Conservation (phyloP, 495 filamentous ascomycete genomes). For the Talaromyces nanjingensis region DNA sequence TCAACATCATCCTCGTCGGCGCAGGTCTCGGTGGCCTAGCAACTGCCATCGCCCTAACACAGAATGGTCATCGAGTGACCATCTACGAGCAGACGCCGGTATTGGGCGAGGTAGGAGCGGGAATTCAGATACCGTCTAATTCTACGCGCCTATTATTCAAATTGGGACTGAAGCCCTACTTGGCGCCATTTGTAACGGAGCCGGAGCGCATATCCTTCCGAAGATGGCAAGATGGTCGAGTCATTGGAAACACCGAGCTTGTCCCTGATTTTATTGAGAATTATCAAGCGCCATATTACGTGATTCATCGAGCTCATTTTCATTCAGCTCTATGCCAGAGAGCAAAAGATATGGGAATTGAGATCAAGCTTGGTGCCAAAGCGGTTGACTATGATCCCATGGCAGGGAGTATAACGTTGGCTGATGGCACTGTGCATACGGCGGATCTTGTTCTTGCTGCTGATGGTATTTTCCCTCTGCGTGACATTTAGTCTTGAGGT, state of each 20-base stretch:
- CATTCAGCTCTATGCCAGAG: constrained; percentile 24
- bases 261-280: constrained; percentile 27
- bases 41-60: constrained; percentile 39
- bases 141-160: constrained; percentile 38
- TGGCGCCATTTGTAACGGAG: constrained; percentile 23
- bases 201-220: constrained; percentile 31
- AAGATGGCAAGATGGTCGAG: constrained; percentile 33
- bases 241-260: constrained; percentile 31
- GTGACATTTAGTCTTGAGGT: not conserved
- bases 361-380: constrained; percentile 16
- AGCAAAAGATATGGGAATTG: constrained; percentile 28
- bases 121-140: constrained; percentile 55
- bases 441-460: constrained; percentile 39
- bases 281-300: constrained; percentile 33
- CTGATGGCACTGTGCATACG: constrained; percentile 3
- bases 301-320: constrained; percentile 39
- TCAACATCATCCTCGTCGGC: constrained; percentile 39
- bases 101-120: constrained; percentile 49
- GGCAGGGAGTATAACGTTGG: constrained; percentile 13
- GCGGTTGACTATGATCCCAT: constrained; percentile 19
- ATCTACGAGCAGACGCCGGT: constrained; percentile 39
- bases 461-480: constrained; percentile 25
- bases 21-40: constrained; percentile 47
- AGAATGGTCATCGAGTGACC: constrained; percentile 36
- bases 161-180: constrained; percentile 29